phyloP scores from a whole-genome alignment of 2,329 filamentous ascomycete species.

The Hymenoscyphus infarciens region DNA sequence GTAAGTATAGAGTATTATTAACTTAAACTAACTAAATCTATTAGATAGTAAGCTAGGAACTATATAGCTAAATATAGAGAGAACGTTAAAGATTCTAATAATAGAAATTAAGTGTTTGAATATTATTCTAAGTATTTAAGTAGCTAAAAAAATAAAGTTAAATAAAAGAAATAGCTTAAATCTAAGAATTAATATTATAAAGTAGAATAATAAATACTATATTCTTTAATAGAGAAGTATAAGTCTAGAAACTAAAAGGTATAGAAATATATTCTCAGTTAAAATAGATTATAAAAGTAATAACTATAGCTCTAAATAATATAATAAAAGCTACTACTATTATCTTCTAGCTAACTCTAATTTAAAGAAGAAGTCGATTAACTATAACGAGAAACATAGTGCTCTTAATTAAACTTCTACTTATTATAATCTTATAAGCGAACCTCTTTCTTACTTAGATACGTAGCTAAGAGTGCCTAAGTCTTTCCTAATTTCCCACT shows the following conservation, averaged over 20 bases:
- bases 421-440: constrained; percentile 46
- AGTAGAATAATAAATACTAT: constrained; percentile 37
- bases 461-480: too few species aligned
- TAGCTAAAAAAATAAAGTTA: constrained; percentile 41
- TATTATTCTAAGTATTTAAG: constrained; percentile 46
- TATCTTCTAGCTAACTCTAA: constrained; percentile 57
- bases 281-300: constrained; percentile 50
- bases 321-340: constrained; percentile 54
- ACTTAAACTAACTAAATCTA: constrained; percentile 50
- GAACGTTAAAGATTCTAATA: constrained; percentile 50
- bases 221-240: constrained; percentile 39
- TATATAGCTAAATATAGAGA: constrained; percentile 51
- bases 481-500: too few species aligned
- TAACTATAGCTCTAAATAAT: constrained; percentile 48
- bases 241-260: constrained; percentile 35
- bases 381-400: constrained; percentile 64
- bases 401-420: constrained; percentile 48
- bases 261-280: constrained; percentile 41
- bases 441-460: constrained; percentile 40
- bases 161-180: constrained; percentile 52
- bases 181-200: constrained; percentile 44
- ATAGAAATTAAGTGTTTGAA: constrained; percentile 47
- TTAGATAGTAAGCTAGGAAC: constrained; percentile 52
- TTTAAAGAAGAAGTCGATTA: constrained; percentile 46
- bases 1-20: constrained; percentile 46